Evolutionary conservation across 2,329 filamentous ascomycete genomes (phyloP).

Genomic region (Chaetomium strumarium): DNA sequence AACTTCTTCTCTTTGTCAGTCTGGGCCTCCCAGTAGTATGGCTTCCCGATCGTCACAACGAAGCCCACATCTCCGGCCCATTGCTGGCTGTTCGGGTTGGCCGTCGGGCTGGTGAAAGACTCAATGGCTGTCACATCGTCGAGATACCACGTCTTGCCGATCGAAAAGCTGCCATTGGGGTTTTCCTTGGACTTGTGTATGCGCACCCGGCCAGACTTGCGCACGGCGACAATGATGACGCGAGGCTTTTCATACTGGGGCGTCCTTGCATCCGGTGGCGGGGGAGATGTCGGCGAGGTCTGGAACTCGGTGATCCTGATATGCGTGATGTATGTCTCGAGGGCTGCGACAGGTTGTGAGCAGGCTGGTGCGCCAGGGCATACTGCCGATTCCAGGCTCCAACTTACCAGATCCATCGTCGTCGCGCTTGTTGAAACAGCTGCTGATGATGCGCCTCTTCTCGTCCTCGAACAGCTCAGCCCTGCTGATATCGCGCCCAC

Average conservation of each 20-base stretch:
- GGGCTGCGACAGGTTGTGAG: conserved; percentile 42
- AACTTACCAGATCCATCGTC: conserved; percentile 73
- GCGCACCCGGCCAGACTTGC: conserved; percentile 85
- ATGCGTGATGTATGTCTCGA: conserved; percentile 97
- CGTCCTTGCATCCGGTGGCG: conserved; percentile 68
- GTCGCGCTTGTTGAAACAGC: conserved; percentile 88
- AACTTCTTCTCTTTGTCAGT: conserved; percentile 97
- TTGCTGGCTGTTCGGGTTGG: conserved; percentile 55
- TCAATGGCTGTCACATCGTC: conserved; percentile 83
- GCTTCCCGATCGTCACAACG: conserved; percentile 80
- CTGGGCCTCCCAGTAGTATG: conserved; percentile 94
- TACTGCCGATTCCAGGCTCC: background rate
- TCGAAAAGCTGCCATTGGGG: conserved; percentile 86
- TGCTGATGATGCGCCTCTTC: conserved; percentile 88
- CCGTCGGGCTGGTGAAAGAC: conserved; percentile 62
- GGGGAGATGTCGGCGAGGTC: conserved; percentile 72
- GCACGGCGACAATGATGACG: conserved; percentile 87
- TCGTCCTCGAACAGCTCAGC: conserved; percentile 95
- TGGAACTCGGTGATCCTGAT: conserved; percentile 86
- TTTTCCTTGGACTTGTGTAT: conserved; percentile 98
- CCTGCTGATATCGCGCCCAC: conserved; percentile 35
- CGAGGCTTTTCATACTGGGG: conserved; percentile 77
- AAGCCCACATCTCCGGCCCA: conserved; percentile 86
- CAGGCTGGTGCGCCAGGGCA: conserved; percentile 5
- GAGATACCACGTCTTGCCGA: conserved; percentile 96